Conservation (phyloP, 805 yeast genomes). For the Wickerhamiella siamensis region DNA sequence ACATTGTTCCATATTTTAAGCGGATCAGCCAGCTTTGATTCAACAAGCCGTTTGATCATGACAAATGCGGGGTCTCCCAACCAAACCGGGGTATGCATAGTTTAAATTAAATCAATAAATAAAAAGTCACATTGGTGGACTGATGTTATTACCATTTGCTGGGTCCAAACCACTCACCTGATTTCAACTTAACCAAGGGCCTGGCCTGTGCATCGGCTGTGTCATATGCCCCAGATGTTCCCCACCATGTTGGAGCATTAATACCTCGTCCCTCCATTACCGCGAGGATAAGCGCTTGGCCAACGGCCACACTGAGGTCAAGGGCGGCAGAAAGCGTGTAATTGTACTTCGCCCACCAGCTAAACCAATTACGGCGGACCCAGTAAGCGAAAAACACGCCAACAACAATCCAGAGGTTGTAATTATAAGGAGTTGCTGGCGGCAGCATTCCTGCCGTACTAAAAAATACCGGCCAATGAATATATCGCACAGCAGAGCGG, state of each 20-base stretch:
- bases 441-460: slow-evolving; percentile 49
- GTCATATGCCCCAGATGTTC: slow-evolving; percentile 32
- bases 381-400: slow-evolving; percentile 45
- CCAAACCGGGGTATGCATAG: background rate
- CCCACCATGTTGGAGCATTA: slow-evolving; percentile 49
- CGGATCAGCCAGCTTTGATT: slow-evolving; percentile 5
- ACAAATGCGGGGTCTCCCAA: background rate
- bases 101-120: background rate
- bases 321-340: slow-evolving; percentile 52
- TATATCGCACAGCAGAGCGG: slow-evolving; percentile 28
- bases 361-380: slow-evolving; percentile 38
- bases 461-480: slow-evolving; percentile 59
- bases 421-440: slow-evolving; percentile 61
- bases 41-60: background rate
- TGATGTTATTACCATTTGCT: slow-evolving; percentile 27
- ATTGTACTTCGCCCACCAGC: slow-evolving; percentile 70
- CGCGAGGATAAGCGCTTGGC: slow-evolving; percentile 44
- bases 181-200: slow-evolving; percentile 23
- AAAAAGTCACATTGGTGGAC: background rate
- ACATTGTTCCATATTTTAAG: slow-evolving; percentile 35
- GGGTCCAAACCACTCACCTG: slow-evolving; percentile 37
- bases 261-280: slow-evolving; percentile 32
- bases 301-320: slow-evolving; percentile 52
- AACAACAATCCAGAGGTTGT: slow-evolving; percentile 39
- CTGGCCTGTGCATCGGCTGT: slow-evolving; percentile 26